These are phyloP conservation scores for Wickerhamiella occidentalis DNA, from an alignment of 805 yeast genomes.

Conservation along the genomic window DNA sequence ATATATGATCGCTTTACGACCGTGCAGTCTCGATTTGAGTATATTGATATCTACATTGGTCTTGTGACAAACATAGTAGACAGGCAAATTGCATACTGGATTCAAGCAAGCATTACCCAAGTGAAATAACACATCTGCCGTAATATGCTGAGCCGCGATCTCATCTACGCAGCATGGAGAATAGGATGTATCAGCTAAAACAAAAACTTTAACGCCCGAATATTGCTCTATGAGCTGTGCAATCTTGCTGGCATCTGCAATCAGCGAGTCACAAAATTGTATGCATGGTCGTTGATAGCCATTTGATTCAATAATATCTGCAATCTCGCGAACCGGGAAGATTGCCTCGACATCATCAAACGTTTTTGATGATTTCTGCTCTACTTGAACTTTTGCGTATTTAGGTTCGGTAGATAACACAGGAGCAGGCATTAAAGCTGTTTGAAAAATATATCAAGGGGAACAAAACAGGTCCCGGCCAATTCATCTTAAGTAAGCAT, in stretches of 20 bases:
- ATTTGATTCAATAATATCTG: conserved; percentile 30
- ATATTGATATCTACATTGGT: conserved; percentile 40
- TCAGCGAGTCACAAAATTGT: conserved; percentile 78
- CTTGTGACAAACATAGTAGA: conserved; percentile 66
- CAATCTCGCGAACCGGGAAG: conserved; percentile 44
- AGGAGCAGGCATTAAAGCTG: conserved; percentile 40
- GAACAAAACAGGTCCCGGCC: background rate
- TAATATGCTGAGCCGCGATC: conserved; percentile 89
- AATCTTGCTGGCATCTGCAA: conserved; percentile 67
- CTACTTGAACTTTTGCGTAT: conserved; percentile 36
- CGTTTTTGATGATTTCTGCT: background rate
- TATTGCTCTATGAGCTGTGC: conserved; percentile 32
- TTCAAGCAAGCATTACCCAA: conserved; percentile 92
- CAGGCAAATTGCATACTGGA: conserved; percentile 59
- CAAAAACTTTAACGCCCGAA: conserved; percentile 40
- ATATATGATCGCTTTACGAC: conserved; percentile 40
- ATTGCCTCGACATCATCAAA: conserved; percentile 34
- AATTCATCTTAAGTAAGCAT: background rate
- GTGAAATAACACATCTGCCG: conserved; percentile 75
- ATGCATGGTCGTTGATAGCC: conserved; percentile 50
- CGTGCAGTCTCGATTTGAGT: conserved; percentile 35
- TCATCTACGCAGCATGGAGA: conserved; percentile 94
- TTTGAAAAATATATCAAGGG: background rate
- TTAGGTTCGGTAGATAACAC: conserved; percentile 64
- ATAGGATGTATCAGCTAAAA: conserved; percentile 90